Evolutionary conservation across 179 eudicot genomes (phyloP), one percentile per base, ranked within the genome.

Genomic region (Spinacia oleracea): DNA sequence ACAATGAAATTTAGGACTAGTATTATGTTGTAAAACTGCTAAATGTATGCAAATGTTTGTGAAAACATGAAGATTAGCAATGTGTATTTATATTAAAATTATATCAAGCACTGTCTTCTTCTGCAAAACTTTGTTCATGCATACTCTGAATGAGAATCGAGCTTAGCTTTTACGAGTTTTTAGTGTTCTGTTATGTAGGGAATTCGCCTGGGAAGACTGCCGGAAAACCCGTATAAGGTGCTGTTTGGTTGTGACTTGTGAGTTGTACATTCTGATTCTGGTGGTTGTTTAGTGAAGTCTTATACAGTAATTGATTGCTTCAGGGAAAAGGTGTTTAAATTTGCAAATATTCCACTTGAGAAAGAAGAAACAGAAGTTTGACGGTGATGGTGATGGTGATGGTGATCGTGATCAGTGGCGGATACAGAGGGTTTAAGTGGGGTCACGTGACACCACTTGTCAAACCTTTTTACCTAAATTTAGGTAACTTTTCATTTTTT

Each of bases 61-160:
- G 32, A 5, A 35, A 71, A 72, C 58, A 77, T 81, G 76, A 60
- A 50, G 68, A 9, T 51, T 71, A 48, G 45, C 40, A 18, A 51
- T 42, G 83, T 34, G 20, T 59, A 20, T 18, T 56, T 18, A 42
- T 9, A 63, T 48, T 69, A 3, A 59, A 69, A 63, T 48, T 69
- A 3, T 46, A 69, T 45, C 75, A 40, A 59, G 38, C 56, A 35
- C 25, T n/a, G n/a, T n/a, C n/a, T 7, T 32, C 34, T 63, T 11
- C 34, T 12, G 38, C 67, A 1, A 16, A 60, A 25, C 5, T 60
- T 11, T 15, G 4, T 27, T 9, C 1, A 9, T 9, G 16, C 32
- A 8, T 27, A 12, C 4, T 25, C 25, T 6, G 11, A 5, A 0
- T 63, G 2, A 29, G 35, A 31, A 63, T 11, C 12, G 1, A 29